Percentiles rank a stretch among this genome's conserved stretches.
These are phyloP conservation scores for Trichaptum fuscoviolaceum DNA, from an alignment of 768 basidiomycete genomes.

Conservation along the genomic window DNA sequence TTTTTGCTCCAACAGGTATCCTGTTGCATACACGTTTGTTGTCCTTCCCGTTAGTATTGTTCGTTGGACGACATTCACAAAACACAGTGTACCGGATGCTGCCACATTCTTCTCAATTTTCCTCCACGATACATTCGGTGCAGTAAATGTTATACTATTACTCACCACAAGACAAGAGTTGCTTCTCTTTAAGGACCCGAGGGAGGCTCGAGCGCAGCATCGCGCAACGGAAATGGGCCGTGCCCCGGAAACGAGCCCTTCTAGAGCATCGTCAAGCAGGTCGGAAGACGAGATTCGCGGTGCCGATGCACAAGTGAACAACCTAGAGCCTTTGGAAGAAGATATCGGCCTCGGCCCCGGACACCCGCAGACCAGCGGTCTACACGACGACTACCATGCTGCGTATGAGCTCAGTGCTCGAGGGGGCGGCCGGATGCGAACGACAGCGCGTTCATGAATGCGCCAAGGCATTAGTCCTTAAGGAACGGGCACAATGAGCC, in stretches of 20 bases:
- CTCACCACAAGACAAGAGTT: slow-evolving; percentile 31
- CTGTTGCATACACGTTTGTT: slow-evolving; percentile 31
- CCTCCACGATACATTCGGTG: slow-evolving; percentile 33
- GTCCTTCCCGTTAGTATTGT: slow-evolving; percentile 35
- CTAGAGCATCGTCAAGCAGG: not conserved
- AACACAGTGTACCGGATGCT: slow-evolving; percentile 19
- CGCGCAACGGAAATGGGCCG: not conserved
- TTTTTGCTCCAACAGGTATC: slow-evolving; percentile 30
- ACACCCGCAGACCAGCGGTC: not conserved
- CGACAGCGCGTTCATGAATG: not conserved
- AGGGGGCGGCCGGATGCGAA: not conserved
- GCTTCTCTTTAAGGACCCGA: slow-evolving; percentile 22
- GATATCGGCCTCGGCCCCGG: not conserved
- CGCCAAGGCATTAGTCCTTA: not conserved
- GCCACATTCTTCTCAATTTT: slow-evolving; percentile 27
- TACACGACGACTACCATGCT: not conserved
- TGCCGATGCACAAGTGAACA: not conserved
- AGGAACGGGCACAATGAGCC: not conserved
- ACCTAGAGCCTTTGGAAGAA: not conserved
- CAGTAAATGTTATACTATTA: slow-evolving; percentile 35
- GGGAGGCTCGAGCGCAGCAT: not conserved
- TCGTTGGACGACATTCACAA: slow-evolving; percentile 32
- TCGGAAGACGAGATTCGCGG: not conserved
- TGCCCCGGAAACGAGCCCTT: not conserved
- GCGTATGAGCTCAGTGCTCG: not conserved